Conservation (phyloP, 257 asterid genomes). For the Paraleonurus japonicus region DNA sequence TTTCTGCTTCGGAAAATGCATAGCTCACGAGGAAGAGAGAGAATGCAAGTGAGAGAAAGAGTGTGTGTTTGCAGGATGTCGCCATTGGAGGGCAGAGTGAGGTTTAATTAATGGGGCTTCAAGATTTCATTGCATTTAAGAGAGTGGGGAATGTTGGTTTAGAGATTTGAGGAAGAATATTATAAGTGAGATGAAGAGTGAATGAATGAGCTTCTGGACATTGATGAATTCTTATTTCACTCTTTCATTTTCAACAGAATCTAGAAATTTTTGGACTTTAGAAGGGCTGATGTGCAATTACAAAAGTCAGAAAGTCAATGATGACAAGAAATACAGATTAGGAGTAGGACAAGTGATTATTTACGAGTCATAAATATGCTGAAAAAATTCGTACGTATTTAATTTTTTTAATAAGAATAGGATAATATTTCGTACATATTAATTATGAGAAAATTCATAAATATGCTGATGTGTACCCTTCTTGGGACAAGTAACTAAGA, state of each 20-base stretch:
- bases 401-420: too few species aligned
- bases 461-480: too few species aligned
- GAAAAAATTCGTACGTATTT: not conserved
- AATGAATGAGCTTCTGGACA: slow-evolving; percentile 23
- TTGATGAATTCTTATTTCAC: slow-evolving; percentile 30
- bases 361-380: not conserved
- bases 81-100: slow-evolving; percentile 55
- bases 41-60: slow-evolving; percentile 38
- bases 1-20: slow-evolving; percentile 56
- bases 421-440: too few species aligned
- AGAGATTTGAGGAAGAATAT: slow-evolving; percentile 29
- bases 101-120: slow-evolving; percentile 17
- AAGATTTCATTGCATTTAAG: slow-evolving; percentile 16
- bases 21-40: slow-evolving; percentile 36
- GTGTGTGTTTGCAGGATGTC: slow-evolving; percentile 32
- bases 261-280: slow-evolving; percentile 4
- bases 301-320: slow-evolving; percentile 30
- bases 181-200: slow-evolving; percentile 11
- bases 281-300: slow-evolving; percentile 20
- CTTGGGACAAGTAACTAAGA: too few species aligned
- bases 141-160: slow-evolving; percentile 24
- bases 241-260: slow-evolving; percentile 20
- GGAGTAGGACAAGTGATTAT: not conserved
- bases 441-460: too few species aligned
- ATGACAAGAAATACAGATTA: slow-evolving; percentile 8